These are phyloP conservation scores for Podila epicladia DNA, from an alignment of 192 early-diverging fungal genomes.

Conservation along the genomic window DNA sequence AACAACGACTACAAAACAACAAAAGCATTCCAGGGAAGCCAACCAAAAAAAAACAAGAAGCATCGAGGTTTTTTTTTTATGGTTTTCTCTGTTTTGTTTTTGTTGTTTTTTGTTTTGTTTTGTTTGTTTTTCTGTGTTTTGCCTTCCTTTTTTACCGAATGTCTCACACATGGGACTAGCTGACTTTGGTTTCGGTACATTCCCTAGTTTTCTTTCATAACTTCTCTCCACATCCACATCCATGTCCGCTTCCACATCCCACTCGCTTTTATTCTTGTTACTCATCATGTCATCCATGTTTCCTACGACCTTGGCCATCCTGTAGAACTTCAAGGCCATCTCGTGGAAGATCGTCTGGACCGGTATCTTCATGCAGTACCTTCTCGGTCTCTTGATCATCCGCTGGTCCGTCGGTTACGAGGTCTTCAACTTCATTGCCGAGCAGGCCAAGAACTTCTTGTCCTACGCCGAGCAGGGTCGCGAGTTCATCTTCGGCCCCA, in stretches of 20 bases:
- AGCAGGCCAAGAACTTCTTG: slow-evolving; percentile 65
- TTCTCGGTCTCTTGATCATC: slow-evolving; percentile 83
- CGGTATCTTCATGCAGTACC: slow-evolving; percentile 79
- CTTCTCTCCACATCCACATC: background rate
- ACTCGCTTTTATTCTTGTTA: too few relatives aligned
- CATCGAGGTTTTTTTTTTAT: background rate
- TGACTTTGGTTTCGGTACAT: too few relatives aligned
- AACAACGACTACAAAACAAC: background rate
- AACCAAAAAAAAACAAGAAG: background rate
- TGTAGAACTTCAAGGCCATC: slow-evolving; percentile 65
- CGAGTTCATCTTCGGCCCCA: slow-evolving; percentile 74
- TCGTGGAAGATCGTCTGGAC: slow-evolving; percentile 80
- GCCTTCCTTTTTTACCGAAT: too few relatives aligned
- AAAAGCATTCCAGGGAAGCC: background rate
- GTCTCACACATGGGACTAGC: too few relatives aligned
- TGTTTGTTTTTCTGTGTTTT: background rate
- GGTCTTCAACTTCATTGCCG: slow-evolving; percentile 78
- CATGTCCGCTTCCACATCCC: too few relatives aligned
- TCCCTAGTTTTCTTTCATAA: too few relatives aligned
- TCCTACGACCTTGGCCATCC: too few relatives aligned
- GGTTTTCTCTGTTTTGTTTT: slow-evolving; percentile 12
- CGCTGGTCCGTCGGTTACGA: slow-evolving; percentile 74
- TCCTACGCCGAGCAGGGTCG: slow-evolving; percentile 72
- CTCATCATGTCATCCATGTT: too few relatives aligned
- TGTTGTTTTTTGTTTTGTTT: slow-evolving; percentile 3